These are phyloP conservation scores for Globisporangium uncinulatum DNA, from an alignment of 352 stramenopile species.

Conservation along the genomic window DNA sequence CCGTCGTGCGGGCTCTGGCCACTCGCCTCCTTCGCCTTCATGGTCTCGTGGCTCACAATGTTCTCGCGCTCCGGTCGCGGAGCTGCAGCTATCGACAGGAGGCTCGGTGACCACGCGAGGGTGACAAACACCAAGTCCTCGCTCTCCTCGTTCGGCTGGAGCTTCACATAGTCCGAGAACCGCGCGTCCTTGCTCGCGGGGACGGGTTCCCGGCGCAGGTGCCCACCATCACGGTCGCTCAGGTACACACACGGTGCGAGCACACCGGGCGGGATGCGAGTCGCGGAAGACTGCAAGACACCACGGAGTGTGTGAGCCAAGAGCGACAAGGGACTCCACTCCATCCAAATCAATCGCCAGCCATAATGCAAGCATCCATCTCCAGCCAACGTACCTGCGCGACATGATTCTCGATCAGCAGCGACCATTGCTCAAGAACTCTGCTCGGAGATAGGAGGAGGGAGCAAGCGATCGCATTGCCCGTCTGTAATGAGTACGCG, in stretches of 20 bases:
- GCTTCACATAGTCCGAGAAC: slow-evolving; percentile 46
- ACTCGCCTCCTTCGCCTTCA: slow-evolving; percentile 19
- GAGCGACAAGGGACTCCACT: not conserved
- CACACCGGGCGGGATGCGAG: slow-evolving; percentile 31
- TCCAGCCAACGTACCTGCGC: slow-evolving; percentile 14
- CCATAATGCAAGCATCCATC: not conserved
- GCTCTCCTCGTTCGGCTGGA: slow-evolving; percentile 28
- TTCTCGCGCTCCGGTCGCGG: slow-evolving; percentile 45
- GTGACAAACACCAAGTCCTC: slow-evolving; percentile 50
- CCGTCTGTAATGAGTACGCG: not conserved
- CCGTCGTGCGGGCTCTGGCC: slow-evolving; percentile 17
- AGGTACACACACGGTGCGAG: slow-evolving; percentile 50
- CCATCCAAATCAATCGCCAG: not conserved
- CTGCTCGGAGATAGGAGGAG: slow-evolving; percentile 6
- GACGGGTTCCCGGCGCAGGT: slow-evolving; percentile 45
- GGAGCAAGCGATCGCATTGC: not conserved
- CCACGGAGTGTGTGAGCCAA: not conserved
- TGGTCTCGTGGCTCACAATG: slow-evolving; percentile 49
- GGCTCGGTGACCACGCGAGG: slow-evolving; percentile 42
- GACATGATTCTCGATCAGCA: slow-evolving; percentile 36
- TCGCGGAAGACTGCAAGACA: slow-evolving; percentile 12
- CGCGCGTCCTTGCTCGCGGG: slow-evolving; percentile 28
- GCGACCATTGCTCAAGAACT: slow-evolving; percentile 52
- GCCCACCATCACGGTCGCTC: slow-evolving; percentile 47
- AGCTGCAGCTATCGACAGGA: slow-evolving; percentile 31